Base-by-base conservation (phyloP, 352 stramenopile species). In the Phytophthora colocasiae region DNA sequence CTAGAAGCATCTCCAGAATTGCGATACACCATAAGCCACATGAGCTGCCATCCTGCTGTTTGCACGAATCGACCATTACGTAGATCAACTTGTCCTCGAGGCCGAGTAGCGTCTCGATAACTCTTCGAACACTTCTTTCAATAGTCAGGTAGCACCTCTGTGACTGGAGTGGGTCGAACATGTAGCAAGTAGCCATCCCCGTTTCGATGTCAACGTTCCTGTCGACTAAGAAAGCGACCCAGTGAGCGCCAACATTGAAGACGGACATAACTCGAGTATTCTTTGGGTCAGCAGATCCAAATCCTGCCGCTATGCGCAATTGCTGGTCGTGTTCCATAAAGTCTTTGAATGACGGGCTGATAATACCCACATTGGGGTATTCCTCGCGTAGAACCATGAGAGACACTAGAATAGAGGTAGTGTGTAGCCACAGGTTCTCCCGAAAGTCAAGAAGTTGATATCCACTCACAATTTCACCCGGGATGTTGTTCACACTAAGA, bases 11-110 rank as follows among this genome's bases (percentile, higher is more conserved):
- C 5, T 54, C 43, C 24, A 53, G 9, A 27, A 54, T 19, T 4
- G 31, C 43, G n/a, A 48, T 41, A 17, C 53, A 52, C 51, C 51
- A 53, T 4, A 68, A 5, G 14, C 51, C 45, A 19, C 60, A 68
- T 1, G 34, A 67, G 14, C n/a, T 56, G 3, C 43, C 59, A 5
- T 57, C 44, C 17, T 67, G 31, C 34, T 68, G 60, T 2, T 14
- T 38, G 14, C 50, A 62, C 43, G 24, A 62, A 1, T 61, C 46
- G 1, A 48, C 17, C 19, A 32, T 52, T 15, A 46, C 15, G 34
- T 67, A 67, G 0, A 14, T 6, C 0, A 67, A 0, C 24, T 27
- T 29, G 6, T 19, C 49, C n/a, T 36, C 32, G 14, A 59, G 7
- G 0, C 36, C 3, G 2, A 60, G 6, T 0, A 66, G 2, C 10